These are phyloP conservation scores for Combretum micranthum DNA, from an alignment of 345 rosid species.

Conservation along the genomic window DNA sequence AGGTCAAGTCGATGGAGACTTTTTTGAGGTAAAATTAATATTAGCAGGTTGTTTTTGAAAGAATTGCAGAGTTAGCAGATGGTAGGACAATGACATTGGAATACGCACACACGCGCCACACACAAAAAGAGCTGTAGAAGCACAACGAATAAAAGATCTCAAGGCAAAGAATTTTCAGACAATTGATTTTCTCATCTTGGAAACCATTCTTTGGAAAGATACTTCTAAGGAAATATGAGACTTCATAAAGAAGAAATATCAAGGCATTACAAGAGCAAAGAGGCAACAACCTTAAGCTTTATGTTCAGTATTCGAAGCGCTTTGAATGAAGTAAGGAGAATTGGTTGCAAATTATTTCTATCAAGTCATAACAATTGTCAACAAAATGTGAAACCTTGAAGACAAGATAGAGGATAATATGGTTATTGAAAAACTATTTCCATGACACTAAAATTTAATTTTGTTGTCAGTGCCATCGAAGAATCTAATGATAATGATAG, in stretches of 20 bases:
- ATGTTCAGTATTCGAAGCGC: not conserved
- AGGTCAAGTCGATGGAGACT: not conserved
- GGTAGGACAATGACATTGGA: no score
- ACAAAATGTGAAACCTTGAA: not conserved
- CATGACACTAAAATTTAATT: not conserved
- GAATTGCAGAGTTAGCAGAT: not conserved
- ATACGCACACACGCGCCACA: not conserved
- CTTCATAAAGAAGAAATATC: not conserved
- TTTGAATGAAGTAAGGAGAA: not conserved
- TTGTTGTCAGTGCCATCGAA: not conserved
- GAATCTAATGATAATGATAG: not conserved
- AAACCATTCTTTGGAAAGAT: not conserved
- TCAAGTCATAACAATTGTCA: not conserved
- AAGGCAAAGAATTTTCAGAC: not conserved
- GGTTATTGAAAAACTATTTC: not conserved
- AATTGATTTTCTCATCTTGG: not conserved
- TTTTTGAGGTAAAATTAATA: not conserved
- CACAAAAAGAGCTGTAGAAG: not conserved
- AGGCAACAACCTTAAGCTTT: not conserved
- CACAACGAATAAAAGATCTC: not conserved
- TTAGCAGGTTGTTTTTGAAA: not conserved
- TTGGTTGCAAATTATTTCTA: not conserved
- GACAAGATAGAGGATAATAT: not conserved
- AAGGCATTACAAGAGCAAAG: not conserved
- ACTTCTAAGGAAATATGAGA: no score